These are phyloP conservation scores for Colletotrichum musae DNA, from an alignment of 2,329 filamentous ascomycete species.

Conservation along the genomic window DNA sequence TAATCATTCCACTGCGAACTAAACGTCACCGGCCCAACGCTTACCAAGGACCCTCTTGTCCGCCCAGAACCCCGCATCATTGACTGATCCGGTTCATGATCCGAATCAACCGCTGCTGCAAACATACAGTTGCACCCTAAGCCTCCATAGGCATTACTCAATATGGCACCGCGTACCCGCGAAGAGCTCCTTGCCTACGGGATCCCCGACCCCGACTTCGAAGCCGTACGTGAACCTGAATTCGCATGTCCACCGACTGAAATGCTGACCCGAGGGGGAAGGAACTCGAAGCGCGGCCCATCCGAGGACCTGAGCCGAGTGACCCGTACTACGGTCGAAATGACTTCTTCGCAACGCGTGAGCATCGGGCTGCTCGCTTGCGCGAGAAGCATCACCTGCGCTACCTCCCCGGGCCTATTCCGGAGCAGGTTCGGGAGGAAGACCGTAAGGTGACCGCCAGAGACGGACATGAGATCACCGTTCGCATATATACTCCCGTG, in stretches of 20 bases:
- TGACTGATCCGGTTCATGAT: background rate
- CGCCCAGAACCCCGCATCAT: background rate
- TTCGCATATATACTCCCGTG: constrained; percentile 27
- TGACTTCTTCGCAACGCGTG: constrained; percentile 20
- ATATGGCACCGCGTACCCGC: constrained; percentile 15
- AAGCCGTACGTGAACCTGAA: constrained; percentile 6
- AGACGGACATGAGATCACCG: constrained; percentile 15
- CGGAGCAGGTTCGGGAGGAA: constrained; percentile 30
- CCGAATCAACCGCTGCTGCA: background rate
- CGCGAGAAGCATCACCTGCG: constrained; percentile 29
- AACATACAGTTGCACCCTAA: too few relatives aligned
- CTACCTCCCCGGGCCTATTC: constrained; percentile 26
- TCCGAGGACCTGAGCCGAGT: constrained; percentile 12
- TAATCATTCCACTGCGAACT: background rate
- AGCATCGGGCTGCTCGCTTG: constrained; percentile 28
- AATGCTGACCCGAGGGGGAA: background rate
- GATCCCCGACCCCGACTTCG: constrained; percentile 12
- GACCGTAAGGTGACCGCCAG: constrained; percentile 24
- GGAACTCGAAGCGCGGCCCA: constrained; percentile 22
- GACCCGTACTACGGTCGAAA: constrained; percentile 26
- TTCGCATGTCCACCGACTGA: background rate
- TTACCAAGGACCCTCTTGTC: background rate
- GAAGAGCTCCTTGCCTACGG: constrained; percentile 28
- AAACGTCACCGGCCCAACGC: background rate
- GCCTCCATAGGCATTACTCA: too few relatives aligned